Evolutionary conservation across 306 rosid genomes (phyloP).

Genomic region (Argentina anserina): DNA sequence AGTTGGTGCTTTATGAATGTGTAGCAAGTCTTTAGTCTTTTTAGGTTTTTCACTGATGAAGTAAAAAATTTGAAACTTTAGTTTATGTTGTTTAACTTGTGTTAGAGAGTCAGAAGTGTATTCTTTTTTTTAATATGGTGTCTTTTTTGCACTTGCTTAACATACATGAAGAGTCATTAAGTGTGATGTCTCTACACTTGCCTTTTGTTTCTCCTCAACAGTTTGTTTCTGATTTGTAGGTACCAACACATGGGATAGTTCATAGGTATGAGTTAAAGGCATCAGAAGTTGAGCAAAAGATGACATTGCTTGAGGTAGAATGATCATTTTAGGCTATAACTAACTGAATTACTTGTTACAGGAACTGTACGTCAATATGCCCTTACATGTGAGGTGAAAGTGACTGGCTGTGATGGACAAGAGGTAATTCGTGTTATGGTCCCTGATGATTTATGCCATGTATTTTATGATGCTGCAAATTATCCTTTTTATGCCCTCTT

Average conservation of each 20-base stretch:
- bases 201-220: background rate
- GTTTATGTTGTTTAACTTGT: background rate
- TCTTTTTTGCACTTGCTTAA: background rate
- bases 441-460: too few relatives aligned
- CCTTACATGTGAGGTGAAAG: too few relatives aligned
- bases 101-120: background rate
- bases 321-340: too few relatives aligned
- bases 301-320: too few relatives aligned
- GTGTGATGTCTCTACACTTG: background rate
- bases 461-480: too few relatives aligned
- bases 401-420: too few relatives aligned
- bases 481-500: too few relatives aligned
- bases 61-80: background rate
- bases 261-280: too few relatives aligned
- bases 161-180: background rate
- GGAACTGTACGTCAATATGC: too few relatives aligned
- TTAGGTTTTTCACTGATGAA: background rate
- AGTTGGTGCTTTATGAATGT: background rate
- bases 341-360: too few relatives aligned
- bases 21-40: background rate
- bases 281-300: too few relatives aligned
- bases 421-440: too few relatives aligned
- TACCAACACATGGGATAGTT: constrained; percentile 94
- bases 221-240: constrained; percentile 35
- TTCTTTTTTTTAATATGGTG: background rate